Percentiles rank a stretch among this genome's conserved stretches.
Conservation (phyloP, 176 grass and related monocot species). For the Hsuehochloa calcarea region DNA sequence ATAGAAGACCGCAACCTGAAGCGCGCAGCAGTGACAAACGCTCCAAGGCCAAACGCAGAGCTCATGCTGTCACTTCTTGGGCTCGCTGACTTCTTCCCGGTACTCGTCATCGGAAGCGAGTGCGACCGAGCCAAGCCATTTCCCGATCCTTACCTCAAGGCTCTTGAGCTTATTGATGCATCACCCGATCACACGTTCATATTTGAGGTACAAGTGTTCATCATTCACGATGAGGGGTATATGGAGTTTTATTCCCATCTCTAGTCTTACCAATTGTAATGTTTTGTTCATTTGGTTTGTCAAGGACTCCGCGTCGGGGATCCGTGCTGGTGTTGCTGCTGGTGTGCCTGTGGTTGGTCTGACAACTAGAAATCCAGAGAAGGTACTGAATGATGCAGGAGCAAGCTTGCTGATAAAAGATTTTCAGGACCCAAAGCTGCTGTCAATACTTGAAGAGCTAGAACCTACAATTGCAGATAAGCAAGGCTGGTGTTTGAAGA, state of each 20-base stretch:
- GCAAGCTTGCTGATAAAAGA: conserved; percentile 61
- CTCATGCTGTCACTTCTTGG: conserved; percentile 59
- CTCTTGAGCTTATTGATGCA: conserved; percentile 51
- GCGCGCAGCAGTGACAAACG: conserved; percentile 69
- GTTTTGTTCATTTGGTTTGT: not conserved
- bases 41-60: conserved; percentile 67
- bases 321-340: conserved; percentile 70
- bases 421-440: conserved; percentile 55
- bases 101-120: conserved; percentile 61
- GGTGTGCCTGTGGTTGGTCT: conserved; percentile 66
- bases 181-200: conserved; percentile 70
- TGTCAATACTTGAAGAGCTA: conserved; percentile 41
- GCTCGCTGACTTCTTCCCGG: conserved; percentile 68
- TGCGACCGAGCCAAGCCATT: conserved; percentile 78
- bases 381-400: conserved; percentile 56
- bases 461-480: conserved; percentile 20
- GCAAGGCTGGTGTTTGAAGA: conserved; percentile 16
- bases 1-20: conserved; percentile 53
- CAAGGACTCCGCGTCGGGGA: conserved; percentile 76
- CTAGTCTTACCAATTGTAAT: not conserved
- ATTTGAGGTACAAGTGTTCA: conserved; percentile 51
- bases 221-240: no score
- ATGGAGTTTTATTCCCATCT: not conserved
- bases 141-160: conserved; percentile 75
- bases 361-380: conserved; percentile 65